Base-by-base conservation (phyloP, 2,329 filamentous ascomycete species). In the Ampelomyces quisqualis region DNA sequence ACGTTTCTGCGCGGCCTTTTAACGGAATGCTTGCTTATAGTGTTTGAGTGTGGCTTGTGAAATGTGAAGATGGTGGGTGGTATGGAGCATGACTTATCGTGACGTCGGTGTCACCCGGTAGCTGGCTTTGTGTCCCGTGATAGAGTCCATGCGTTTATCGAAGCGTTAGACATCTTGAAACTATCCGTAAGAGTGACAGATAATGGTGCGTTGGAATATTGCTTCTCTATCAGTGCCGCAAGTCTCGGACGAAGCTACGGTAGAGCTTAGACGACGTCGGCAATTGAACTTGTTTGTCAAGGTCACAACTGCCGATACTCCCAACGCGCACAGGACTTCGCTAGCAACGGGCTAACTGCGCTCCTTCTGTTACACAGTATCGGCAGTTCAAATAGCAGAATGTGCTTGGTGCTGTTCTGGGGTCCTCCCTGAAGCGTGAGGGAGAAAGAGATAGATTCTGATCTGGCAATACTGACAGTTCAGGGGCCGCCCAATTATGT, bases 381-480 rank as follows among this genome's bases (percentile, higher is more conserved):
- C 51, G 52, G 52, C 49, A 55, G 52, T 55, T 55, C 44, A 18
- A 39, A 40, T 34, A 28, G 24, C 30, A 34, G 10, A 26, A 20
- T 18, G 18, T 11, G 15, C 2, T 13, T 14, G 21, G 6, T 20
- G 21, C 10, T 14, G 17, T 21, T 19, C 29, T 27, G 11, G 10
- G 18, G 23, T 21, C 3, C 28, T 4, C 22, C 5, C 15, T 29
- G 15, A 18, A 36, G 7, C 15, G 27, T 31, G 31, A 44, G 38
- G 15, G 29, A 45, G 36, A 30, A 30, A 39, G 31, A 29, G 38
- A 43, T 15, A 23, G 11, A 13, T 35, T 34, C 10, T 34, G 23
- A 18, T 18, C 34, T 15, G 15, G 31, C 21, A 15, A 26, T 38
- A 19, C 31, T 26, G 20, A 11, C 27, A 23, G 13, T 15, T 6